These are phyloP conservation scores for Scedosporium minutisporum DNA, from an alignment of 2,329 filamentous ascomycete species.

Conservation along the genomic window DNA sequence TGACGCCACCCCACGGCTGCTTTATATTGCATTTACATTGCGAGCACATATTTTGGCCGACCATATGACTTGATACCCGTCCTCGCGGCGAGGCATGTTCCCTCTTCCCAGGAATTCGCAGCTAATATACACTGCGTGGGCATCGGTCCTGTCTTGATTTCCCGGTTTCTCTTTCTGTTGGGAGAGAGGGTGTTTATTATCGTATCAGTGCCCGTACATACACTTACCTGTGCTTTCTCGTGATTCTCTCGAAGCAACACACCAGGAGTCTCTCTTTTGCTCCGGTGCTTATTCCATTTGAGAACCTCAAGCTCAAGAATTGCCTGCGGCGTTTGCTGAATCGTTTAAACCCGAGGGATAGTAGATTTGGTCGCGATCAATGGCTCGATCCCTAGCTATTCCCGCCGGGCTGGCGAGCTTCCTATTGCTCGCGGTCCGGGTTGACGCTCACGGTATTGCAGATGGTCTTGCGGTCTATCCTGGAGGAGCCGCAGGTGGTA, in stretches of 20 bases:
- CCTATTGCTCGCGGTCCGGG: background rate
- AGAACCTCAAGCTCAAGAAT: too few species aligned
- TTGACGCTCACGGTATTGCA: conserved; percentile 4
- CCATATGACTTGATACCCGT: background rate
- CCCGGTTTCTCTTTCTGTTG: background rate
- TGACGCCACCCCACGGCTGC: background rate
- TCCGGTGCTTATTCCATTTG: background rate
- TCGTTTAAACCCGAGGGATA: background rate
- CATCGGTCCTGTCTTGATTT: background rate
- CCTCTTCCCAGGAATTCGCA: background rate
- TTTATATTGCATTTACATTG: background rate
- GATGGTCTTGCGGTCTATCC: conserved; percentile 2
- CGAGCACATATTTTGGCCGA: background rate
- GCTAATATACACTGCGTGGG: too few species aligned
- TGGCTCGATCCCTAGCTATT: background rate
- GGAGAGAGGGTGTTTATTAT: background rate
- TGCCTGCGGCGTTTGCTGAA: too few species aligned
- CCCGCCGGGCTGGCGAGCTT: background rate
- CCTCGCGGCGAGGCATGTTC: background rate
- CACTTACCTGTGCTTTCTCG: background rate
- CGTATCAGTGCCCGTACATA: background rate
- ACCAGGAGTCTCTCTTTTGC: background rate
- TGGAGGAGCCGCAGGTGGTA: background rate
- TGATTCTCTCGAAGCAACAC: background rate
- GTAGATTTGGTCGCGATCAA: background rate